These are phyloP conservation scores for Erysimum pusillum DNA, from an alignment of 441 rosid species.

Conservation along the genomic window DNA sequence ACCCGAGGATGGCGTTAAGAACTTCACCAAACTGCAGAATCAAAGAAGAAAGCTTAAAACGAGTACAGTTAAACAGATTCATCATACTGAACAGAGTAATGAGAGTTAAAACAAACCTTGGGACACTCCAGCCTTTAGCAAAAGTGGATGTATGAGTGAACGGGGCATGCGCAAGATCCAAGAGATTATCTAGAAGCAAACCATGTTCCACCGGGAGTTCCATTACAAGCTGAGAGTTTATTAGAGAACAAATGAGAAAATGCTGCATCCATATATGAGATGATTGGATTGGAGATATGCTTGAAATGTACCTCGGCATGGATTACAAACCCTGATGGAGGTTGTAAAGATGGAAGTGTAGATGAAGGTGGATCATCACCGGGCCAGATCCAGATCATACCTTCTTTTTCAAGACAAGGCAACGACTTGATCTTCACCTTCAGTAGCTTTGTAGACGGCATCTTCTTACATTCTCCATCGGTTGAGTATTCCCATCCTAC, in stretches of 20 bases:
- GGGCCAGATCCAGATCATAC: slow-evolving; percentile 98
- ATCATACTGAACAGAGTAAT: neutral
- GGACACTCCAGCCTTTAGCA: slow-evolving; percentile 97
- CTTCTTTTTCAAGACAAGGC: slow-evolving; percentile 92
- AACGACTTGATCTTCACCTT: slow-evolving; percentile 79
- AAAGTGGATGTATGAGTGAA: slow-evolving; percentile 96
- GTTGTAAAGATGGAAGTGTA: slow-evolving; percentile 76
- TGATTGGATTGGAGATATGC: neutral
- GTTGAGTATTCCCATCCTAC: slow-evolving; percentile 97
- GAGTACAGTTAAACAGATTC: neutral
- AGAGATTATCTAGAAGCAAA: slow-evolving; percentile 87
- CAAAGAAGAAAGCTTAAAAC: neutral
- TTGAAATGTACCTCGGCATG: slow-evolving; percentile 81
- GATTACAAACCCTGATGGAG: slow-evolving; percentile 86
- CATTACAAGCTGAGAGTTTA: slow-evolving; percentile 76
- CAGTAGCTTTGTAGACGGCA: slow-evolving; percentile 82
- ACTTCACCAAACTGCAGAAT: slow-evolving; percentile 79
- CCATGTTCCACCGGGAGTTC: slow-evolving; percentile 98
- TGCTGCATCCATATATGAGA: neutral
- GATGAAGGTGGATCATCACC: slow-evolving; percentile 83
- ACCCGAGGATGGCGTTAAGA: slow-evolving; percentile 87
- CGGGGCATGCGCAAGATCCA: slow-evolving; percentile 98
- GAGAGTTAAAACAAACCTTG: slow-evolving; percentile 64
- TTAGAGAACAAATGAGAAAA: slow-evolving; percentile 11
- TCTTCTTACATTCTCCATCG: slow-evolving; percentile 90